Evolutionary conservation across 306 rosid genomes (phyloP).

Genomic region (Citrullus colocynthis): DNA sequence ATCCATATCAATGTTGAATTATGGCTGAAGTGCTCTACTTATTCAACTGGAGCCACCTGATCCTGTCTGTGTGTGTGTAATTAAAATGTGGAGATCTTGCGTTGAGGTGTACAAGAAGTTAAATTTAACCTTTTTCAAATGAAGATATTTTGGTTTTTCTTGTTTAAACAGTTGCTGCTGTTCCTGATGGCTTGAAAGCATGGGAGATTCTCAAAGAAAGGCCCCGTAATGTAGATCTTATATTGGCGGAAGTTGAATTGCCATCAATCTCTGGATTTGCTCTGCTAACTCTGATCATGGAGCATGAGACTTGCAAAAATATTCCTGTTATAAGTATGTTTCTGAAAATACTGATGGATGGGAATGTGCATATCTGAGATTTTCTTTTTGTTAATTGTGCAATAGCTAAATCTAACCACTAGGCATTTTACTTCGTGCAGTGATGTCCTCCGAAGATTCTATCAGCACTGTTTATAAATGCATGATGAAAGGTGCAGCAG

Average conservation of each 20-base stretch:
- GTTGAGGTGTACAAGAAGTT: not conserved
- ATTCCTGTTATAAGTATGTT: constrained; percentile 92
- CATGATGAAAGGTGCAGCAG: constrained; percentile 91
- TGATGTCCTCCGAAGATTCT: constrained; percentile 92
- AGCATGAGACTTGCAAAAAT: constrained; percentile 78
- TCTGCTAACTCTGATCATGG: constrained; percentile 73
- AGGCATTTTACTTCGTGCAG: constrained; percentile 26
- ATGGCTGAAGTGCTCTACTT: not conserved
- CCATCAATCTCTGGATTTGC: constrained; percentile 91
- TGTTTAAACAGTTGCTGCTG: constrained; percentile 76
- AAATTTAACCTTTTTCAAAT: not conserved
- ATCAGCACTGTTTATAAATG: constrained; percentile 75
- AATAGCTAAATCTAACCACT: not conserved
- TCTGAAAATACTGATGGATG: not conserved
- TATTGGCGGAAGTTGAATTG: constrained; percentile 86
- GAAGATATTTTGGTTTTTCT: constrained; percentile 5
- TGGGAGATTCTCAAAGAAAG: constrained; percentile 90
- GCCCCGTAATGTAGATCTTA: constrained; percentile 55
- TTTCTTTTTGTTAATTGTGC: not conserved
- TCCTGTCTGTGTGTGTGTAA: not conserved
- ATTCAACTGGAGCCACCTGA: not conserved
- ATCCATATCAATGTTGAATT: not conserved
- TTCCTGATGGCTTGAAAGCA: constrained; percentile 84
- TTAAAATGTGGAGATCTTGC: not conserved
- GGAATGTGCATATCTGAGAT: not conserved